phyloP scores from a whole-genome alignment of 768 basidiomycete genomes.

The Podaxis sp. region DNA sequence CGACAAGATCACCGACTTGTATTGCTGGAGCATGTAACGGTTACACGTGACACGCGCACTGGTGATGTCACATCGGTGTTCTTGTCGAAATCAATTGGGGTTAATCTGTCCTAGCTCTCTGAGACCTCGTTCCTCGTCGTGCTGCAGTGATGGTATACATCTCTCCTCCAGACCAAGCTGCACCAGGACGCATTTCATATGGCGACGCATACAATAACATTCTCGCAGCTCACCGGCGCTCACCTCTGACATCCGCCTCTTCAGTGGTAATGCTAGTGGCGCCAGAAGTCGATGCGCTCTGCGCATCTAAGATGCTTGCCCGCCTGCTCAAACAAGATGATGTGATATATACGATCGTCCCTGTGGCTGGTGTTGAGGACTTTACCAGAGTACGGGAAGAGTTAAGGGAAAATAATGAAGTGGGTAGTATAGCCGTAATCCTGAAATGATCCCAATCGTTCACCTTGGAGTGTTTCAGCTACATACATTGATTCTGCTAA shows the following conservation, averaged over 20 bases:
- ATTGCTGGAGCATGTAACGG: background rate
- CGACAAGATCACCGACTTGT: background rate
- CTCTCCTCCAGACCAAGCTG: slow-evolving; percentile 65
- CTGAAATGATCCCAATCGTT: background rate
- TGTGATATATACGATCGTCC: slow-evolving; percentile 84
- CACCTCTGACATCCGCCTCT: slow-evolving; percentile 73
- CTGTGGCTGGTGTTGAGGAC: slow-evolving; percentile 81
- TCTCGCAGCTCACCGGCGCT: slow-evolving; percentile 65
- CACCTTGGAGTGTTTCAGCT: slow-evolving; percentile 39
- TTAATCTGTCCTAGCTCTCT: background rate
- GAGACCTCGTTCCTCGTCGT: background rate
- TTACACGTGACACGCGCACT: slow-evolving; percentile 10
- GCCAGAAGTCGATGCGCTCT: slow-evolving; percentile 89
- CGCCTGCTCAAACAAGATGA: slow-evolving; percentile 92
- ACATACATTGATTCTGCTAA: slow-evolving; percentile 86
- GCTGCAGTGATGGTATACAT: slow-evolving; percentile 45
- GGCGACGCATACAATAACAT: slow-evolving; percentile 70
- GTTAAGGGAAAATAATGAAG: slow-evolving; percentile 63
- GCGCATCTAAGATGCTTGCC: slow-evolving; percentile 86
- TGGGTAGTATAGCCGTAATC: slow-evolving; percentile 21
- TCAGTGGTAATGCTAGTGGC: slow-evolving; percentile 84
- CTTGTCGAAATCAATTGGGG: background rate
- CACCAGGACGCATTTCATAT: slow-evolving; percentile 57
- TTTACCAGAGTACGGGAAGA: slow-evolving; percentile 64
- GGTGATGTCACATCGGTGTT: background rate